Evolutionary conservation across 2,329 filamentous ascomycete genomes (phyloP).

Genomic region (Diaporthe vaccinii): DNA sequence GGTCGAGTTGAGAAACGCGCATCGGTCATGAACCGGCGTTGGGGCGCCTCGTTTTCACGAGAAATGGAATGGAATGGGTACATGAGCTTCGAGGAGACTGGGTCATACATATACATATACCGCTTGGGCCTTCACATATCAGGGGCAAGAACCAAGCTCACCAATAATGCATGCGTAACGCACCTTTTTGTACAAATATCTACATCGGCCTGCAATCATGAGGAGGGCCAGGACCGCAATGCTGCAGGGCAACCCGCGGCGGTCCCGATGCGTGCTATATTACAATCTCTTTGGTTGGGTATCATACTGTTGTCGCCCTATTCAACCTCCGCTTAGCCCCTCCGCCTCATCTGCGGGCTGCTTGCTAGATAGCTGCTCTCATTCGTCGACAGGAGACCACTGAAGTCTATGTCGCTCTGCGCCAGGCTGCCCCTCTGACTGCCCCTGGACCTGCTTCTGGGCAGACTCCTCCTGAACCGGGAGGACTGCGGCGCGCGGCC

Average conservation of each 20-base stretch:
- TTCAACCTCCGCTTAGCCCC: slow-evolving; percentile 17
- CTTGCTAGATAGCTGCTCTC: slow-evolving; percentile 70
- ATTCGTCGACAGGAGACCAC: slow-evolving; percentile 67
- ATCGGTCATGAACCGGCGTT: slow-evolving; percentile 36
- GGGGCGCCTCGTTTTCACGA: slow-evolving; percentile 26
- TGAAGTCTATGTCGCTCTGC: slow-evolving; percentile 65
- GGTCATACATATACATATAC: slow-evolving; percentile 10
- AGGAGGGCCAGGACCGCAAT: slow-evolving; percentile 2
- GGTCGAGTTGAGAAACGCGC: slow-evolving; percentile 15
- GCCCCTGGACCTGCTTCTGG: slow-evolving; percentile 40
- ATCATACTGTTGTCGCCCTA: slow-evolving; percentile 21
- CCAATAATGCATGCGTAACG: slow-evolving; percentile 38
- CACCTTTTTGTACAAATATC: slow-evolving; percentile 18
- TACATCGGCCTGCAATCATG: neutral
- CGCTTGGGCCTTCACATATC: neutral
- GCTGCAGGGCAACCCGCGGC: neutral
- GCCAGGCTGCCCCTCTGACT: slow-evolving; percentile 49
- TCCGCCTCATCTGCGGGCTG: slow-evolving; percentile 63
- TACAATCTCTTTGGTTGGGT: slow-evolving; percentile 16
- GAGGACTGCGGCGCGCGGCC: slow-evolving; percentile 37
- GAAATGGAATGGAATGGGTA: slow-evolving; percentile 15
- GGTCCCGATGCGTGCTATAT: neutral
- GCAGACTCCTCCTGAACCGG: slow-evolving; percentile 39
- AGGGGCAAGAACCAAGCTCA: slow-evolving; percentile 22
- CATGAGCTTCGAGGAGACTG: slow-evolving; percentile 13